phyloP scores from a whole-genome alignment of 805 yeast species.

The Barnettozyma vustinii region DNA sequence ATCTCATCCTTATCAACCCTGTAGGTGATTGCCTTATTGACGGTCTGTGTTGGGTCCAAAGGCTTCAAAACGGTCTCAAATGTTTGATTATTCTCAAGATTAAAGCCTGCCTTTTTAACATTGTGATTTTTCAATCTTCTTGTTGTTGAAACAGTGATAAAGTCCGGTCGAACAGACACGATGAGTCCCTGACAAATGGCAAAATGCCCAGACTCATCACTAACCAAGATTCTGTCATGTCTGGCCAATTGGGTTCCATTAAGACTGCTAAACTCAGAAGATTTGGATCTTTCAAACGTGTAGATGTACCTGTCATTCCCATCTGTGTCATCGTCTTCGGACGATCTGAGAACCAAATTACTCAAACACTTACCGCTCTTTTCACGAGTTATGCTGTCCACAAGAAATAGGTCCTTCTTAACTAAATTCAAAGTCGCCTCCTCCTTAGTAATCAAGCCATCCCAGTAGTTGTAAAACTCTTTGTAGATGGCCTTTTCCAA shows the following conservation, averaged over 20 bases:
- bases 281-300: slow-evolving; percentile 38
- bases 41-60: slow-evolving; percentile 11
- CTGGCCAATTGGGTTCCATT: slow-evolving; percentile 43
- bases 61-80: slow-evolving; percentile 42
- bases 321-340: slow-evolving; percentile 18
- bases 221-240: slow-evolving; percentile 63
- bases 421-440: slow-evolving; percentile 49
- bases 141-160: slow-evolving; percentile 45
- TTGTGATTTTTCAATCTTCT: slow-evolving; percentile 43
- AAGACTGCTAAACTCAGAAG: slow-evolving; percentile 13
- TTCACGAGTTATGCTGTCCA: slow-evolving; percentile 57
- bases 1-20: slow-evolving; percentile 80
- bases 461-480: slow-evolving; percentile 69
- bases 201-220: slow-evolving; percentile 78
- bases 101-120: slow-evolving; percentile 34
- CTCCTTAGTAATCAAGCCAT: slow-evolving; percentile 64
- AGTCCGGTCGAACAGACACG: slow-evolving; percentile 34
- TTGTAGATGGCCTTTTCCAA: slow-evolving; percentile 38
- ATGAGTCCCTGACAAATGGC: slow-evolving; percentile 64
- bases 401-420: slow-evolving; percentile 54
- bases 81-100: slow-evolving; percentile 40
- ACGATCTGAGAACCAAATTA: slow-evolving; percentile 36
- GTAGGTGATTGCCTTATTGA: slow-evolving; percentile 29
- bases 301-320: slow-evolving; percentile 34
- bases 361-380: slow-evolving; percentile 46